Evolutionary conservation across 495 filamentous ascomycete species (phyloP).

Genomic region (Aspergillus asperescens): DNA sequence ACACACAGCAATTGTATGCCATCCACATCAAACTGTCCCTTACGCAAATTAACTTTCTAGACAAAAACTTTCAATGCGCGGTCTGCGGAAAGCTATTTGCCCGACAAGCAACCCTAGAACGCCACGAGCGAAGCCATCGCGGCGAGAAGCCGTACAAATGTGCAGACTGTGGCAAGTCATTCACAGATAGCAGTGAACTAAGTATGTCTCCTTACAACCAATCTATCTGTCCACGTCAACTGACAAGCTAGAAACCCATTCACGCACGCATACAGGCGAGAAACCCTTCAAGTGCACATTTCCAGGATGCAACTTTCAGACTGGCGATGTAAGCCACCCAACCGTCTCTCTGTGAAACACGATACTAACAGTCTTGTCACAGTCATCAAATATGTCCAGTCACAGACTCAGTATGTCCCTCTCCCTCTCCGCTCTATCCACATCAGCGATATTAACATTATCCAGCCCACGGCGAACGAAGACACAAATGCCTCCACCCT

Average conservation of each 20-base stretch:
- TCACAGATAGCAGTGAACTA: conserved; percentile 47
- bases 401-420: conserved; percentile 38
- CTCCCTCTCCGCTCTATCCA: not conserved
- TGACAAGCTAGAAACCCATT: conserved; percentile 44
- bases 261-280: conserved; percentile 47
- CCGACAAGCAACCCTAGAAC: conserved; percentile 43
- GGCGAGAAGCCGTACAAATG: conserved; percentile 49
- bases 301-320: conserved; percentile 45
- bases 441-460: conserved; percentile 14
- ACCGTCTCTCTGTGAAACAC: not conserved
- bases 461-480: conserved; percentile 42
- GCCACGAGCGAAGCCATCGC: conserved; percentile 50
- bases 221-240: not conserved
- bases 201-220: conserved; percentile 32
- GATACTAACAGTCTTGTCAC: not conserved
- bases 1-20: conserved; percentile 45
- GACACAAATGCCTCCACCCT: conserved; percentile 39
- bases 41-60: conserved; percentile 17
- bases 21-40: not conserved
- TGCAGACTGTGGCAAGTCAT: conserved; percentile 40
- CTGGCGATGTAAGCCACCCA: conserved; percentile 38
- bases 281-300: conserved; percentile 48
- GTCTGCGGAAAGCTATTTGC: conserved; percentile 47
- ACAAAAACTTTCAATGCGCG: conserved; percentile 43
- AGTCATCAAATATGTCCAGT: conserved; percentile 50